phyloP scores from a whole-genome alignment of 176 grass and related monocot species.

The Hordeum vulgare region MorexV3_pseudomolecules_assembly NC_058521.1:573441196-573441695 shows the following conservation, averaged over 20 bases:
- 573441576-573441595: slow-evolving; percentile 4
- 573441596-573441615: neutral
- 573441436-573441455: neutral
- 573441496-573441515: neutral
- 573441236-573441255: neutral
- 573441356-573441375: neutral
- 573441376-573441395: neutral
- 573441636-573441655: neutral
- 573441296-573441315: slow-evolving; percentile 9
- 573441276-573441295: neutral
- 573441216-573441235: neutral
- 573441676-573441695: neutral
- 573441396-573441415: neutral
- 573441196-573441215: neutral
- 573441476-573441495: neutral
- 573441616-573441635: neutral
- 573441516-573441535: neutral
- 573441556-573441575: neutral
- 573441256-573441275: neutral
- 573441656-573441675: neutral
- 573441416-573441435: neutral
- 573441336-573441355: neutral
- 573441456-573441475: neutral
- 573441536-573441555: neutral
- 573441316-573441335: neutral